These are phyloP conservation scores for Rhodotorula glutinis DNA, from an alignment of 1,284 basidiomycete genomes.

Conservation along the genomic window DNA sequence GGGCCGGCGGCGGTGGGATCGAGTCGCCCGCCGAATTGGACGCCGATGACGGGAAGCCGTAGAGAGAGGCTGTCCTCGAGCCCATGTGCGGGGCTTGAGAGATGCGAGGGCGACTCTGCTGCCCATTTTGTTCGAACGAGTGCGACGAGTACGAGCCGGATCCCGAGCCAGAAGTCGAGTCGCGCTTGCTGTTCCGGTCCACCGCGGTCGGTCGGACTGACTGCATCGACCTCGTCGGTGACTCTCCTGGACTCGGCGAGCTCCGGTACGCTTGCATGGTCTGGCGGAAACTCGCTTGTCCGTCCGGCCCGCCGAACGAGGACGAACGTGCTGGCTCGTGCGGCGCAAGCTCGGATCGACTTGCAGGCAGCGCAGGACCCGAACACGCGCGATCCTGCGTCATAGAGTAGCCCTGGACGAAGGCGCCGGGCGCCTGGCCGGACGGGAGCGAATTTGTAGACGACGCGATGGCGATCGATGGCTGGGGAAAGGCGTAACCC, in stretches of 20 bases:
- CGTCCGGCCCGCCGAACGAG: constrained; percentile 35
- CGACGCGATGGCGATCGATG: too few relatives aligned
- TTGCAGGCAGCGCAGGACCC: too few relatives aligned
- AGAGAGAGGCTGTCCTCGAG: constrained; percentile 27
- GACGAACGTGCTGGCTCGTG: constrained; percentile 1
- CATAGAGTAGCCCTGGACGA: too few relatives aligned
- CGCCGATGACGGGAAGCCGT: constrained; percentile 19
- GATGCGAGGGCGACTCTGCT: constrained; percentile 19
- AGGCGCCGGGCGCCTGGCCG: too few relatives aligned
- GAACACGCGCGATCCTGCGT: too few relatives aligned
- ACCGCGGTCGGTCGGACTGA: constrained; percentile 4
- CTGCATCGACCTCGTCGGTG: constrained; percentile 8
- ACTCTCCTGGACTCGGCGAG: not conserved
- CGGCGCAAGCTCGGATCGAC: too few relatives aligned
- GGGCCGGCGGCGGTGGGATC: constrained; percentile 17
- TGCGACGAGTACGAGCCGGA: constrained; percentile 29
- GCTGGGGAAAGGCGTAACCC: too few relatives aligned
- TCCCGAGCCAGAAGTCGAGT: constrained; percentile 11
- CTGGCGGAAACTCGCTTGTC: not conserved
- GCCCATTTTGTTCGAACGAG: not conserved
- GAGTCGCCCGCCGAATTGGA: not conserved
- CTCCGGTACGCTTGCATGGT: too few relatives aligned
- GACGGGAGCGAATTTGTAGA: too few relatives aligned
- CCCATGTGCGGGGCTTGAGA: constrained; percentile 27
- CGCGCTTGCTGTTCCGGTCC: constrained; percentile 6